Conservation (phyloP, 176 grass and related monocot genomes). For the Leersia perrieri region DNA sequence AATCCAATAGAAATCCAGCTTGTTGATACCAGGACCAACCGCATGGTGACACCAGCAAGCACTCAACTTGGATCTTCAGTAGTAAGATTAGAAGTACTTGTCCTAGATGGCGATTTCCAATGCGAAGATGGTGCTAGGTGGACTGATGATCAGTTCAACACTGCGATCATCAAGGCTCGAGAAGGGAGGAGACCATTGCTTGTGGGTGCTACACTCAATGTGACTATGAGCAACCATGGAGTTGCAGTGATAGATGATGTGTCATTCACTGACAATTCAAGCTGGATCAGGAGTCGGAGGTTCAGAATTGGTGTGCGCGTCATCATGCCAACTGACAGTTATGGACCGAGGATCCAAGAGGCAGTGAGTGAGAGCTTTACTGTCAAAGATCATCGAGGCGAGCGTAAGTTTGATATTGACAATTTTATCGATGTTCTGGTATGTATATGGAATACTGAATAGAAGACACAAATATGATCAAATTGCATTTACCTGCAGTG, state of each 20-base stretch:
- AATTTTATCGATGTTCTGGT: no score
- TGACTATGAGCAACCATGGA: slow-evolving; percentile 36
- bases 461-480: background rate
- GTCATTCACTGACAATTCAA: slow-evolving; percentile 74
- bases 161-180: slow-evolving; percentile 39
- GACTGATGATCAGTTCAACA: slow-evolving; percentile 49
- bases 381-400: slow-evolving; percentile 76
- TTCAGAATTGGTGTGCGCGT: slow-evolving; percentile 60
- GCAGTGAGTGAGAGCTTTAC: slow-evolving; percentile 58
- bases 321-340: background rate
- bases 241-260: slow-evolving; percentile 38
- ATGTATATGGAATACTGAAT: background rate
- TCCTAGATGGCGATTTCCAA: slow-evolving; percentile 64
- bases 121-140: slow-evolving; percentile 29
- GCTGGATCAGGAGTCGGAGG: slow-evolving; percentile 54
- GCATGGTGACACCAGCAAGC: background rate
- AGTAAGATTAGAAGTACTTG: slow-evolving; percentile 52
- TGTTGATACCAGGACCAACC: slow-evolving; percentile 16
- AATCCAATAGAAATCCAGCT: slow-evolving; percentile 40
- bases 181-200: slow-evolving; percentile 56
- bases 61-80: background rate
- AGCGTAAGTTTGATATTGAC: slow-evolving; percentile 56
- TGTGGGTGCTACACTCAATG: slow-evolving; percentile 17
- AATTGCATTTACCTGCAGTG: slow-evolving; percentile 24
- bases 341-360: slow-evolving; percentile 44